Evolutionary conservation across 306 rosid genomes (phyloP).

Genomic region (Ormosia semicastrata): DNA sequence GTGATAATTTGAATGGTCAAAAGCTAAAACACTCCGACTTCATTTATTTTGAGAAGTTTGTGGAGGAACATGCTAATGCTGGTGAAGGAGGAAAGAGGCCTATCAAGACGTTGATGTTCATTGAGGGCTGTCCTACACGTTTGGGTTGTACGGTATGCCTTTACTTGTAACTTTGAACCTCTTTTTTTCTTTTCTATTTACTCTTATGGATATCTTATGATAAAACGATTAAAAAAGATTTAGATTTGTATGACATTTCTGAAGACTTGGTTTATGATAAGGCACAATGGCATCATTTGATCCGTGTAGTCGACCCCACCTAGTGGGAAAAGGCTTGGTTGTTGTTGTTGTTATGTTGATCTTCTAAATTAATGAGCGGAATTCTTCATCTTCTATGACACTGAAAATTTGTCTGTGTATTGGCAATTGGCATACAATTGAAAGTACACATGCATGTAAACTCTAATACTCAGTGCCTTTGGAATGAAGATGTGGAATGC

Average conservation of each 20-base stretch:
- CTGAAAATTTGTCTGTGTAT: constrained; percentile 5
- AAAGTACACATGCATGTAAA: not conserved
- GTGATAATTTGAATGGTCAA: constrained; percentile 66
- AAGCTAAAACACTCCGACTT: constrained; percentile 68
- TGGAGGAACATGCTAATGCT: constrained; percentile 80
- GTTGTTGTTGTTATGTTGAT: too few relatives aligned
- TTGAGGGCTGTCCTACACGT: constrained; percentile 92
- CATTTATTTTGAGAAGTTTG: constrained; percentile 77
- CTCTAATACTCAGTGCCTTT: not conserved
- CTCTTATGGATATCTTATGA: too few relatives aligned
- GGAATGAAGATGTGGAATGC: not conserved
- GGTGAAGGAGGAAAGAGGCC: constrained; percentile 86
- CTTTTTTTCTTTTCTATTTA: not conserved
- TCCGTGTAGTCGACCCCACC: too few relatives aligned
- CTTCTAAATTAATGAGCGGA: not conserved
- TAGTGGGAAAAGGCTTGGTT: too few relatives aligned
- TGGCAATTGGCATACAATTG: not conserved
- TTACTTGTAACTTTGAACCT: constrained; percentile 16
- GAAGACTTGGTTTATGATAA: too few relatives aligned
- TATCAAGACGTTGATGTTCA: constrained; percentile 87
- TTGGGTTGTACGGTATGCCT: constrained; percentile 94
- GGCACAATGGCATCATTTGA: too few relatives aligned
- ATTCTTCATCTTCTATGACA: constrained; percentile 11
- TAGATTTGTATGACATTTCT: too few relatives aligned
- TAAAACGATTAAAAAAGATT: too few relatives aligned